Base-by-base conservation (phyloP, 768 basidiomycete genomes). In the Tricholoma saponaceum region DNA sequence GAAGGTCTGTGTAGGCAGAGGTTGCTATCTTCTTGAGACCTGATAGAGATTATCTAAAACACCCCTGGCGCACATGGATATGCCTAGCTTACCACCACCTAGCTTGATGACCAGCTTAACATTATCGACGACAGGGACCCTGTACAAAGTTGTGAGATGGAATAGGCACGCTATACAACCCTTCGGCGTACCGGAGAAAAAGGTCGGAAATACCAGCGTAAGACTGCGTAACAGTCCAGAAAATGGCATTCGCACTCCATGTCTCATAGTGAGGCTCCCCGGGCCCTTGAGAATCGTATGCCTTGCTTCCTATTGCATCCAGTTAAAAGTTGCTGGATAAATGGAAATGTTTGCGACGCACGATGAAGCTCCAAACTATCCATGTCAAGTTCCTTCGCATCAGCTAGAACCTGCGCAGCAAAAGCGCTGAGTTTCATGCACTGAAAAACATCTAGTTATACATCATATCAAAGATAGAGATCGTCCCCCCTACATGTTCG, bases 401-500 rank as follows among this genome's bases (percentile, higher is more conserved):
- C 79, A 0, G 70, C 70, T 8, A 86, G 64, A 0, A 74, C 69
- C 57, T 82, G 82, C 0, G 82, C 84, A 4, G 80, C 83, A 43
- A 82, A 78, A 2, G 76, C 77, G 47, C 81, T 83, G 8, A 87
- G 73, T 55, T 76, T 75, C 41, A 85, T 60, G 58, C 75, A 82
- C 72, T 83, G n/a, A 10, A 46, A 41, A 12, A 39, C n/a, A 13
- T 28, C 16, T 14, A 12, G 8, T 53, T 54, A 52, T 12, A 58
- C 39, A 23, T 25, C 16, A 12, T 20, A 41, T 9, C 10, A 13
- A 51, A 32, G 47, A 8, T 16, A 28, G 51, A 13, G 18, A 3
- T 32, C 14, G 25, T 5, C n/a, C 6, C n/a, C 67, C 71, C 5
- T 60, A 78, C 81, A 62, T 80, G 72, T 63, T 78, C 72, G 8